A percentile compares a stretch with the other conserved stretches of the same genome.
Evolutionary conservation across 768 basidiomycete genomes (phyloP).

Genomic region (Naematelia encephala): DNA sequence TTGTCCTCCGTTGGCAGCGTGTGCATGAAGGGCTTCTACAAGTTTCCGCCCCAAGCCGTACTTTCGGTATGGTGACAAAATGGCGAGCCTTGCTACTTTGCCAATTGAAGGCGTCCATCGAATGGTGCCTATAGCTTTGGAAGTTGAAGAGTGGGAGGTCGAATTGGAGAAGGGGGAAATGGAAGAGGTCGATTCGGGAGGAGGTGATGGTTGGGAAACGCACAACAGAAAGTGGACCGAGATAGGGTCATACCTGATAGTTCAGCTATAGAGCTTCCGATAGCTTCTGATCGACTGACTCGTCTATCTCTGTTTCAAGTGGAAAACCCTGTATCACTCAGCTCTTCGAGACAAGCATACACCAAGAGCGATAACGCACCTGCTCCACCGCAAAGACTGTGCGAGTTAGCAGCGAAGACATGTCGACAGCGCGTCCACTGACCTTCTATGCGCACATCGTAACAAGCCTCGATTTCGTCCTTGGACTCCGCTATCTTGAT

Average conservation of each 20-base stretch:
- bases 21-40: constrained; percentile 29
- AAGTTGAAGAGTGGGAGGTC: constrained; percentile 2
- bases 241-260: constrained; percentile 26
- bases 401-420: neutral
- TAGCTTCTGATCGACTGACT: constrained; percentile 21
- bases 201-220: constrained; percentile 21
- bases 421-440: constrained; percentile 4
- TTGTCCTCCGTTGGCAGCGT: constrained; percentile 12
- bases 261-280: neutral
- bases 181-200: constrained; percentile 18
- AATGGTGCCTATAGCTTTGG: constrained; percentile 38
- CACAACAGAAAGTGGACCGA: constrained; percentile 37
- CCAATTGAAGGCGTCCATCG: constrained; percentile 28
- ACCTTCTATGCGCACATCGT: constrained; percentile 47
- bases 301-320: constrained; percentile 44
- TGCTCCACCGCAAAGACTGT: constrained; percentile 44
- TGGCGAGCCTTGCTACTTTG: constrained; percentile 40
- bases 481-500: constrained; percentile 30
- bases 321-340: constrained; percentile 39
- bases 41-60: constrained; percentile 43
- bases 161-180: constrained; percentile 4
- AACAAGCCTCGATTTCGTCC: constrained; percentile 42
- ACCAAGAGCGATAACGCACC: constrained; percentile 15
- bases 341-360: neutral
- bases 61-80: constrained; percentile 31